Evolutionary conservation across 148 eudicot genomes (phyloP).

Genomic region (Rhododendron molle): DNA sequence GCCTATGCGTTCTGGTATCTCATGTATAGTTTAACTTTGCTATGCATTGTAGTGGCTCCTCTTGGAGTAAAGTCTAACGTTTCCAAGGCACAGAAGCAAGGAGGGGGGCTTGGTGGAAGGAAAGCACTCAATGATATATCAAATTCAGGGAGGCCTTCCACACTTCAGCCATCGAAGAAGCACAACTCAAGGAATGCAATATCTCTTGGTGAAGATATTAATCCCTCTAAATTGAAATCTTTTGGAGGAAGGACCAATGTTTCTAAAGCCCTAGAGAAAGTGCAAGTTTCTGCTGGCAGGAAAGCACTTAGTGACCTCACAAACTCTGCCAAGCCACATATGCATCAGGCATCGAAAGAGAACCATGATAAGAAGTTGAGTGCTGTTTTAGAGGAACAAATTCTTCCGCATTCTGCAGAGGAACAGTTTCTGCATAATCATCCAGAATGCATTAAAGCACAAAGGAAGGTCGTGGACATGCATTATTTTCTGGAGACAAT

Average conservation of each 20-base stretch:
- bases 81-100: constrained; percentile 25
- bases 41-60: constrained; percentile 21
- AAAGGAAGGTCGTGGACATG: constrained; percentile 26
- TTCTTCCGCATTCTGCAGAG: constrained; percentile 12
- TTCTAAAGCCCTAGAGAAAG: constrained; percentile 23
- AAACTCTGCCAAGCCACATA: constrained; percentile 38
- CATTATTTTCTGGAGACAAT: constrained; percentile 40
- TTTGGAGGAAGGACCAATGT: constrained; percentile 19
- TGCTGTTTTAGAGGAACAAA: constrained; percentile 21
- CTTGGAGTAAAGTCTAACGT: constrained; percentile 25
- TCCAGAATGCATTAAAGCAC: constrained; percentile 46
- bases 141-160: constrained; percentile 36
- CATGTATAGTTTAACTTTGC: neutral
- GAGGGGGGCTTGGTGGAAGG: constrained; percentile 24
- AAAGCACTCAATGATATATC: constrained; percentile 54
- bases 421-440: constrained; percentile 58
- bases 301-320: constrained; percentile 58
- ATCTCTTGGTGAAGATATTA: constrained; percentile 27
- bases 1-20: neutral
- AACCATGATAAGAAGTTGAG: constrained; percentile 23
- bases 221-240: constrained; percentile 4
- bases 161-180: constrained; percentile 26
- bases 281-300: constrained; percentile 29
- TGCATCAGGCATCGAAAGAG: constrained; percentile 20
- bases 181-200: constrained; percentile 22